Conservation (phyloP, 2,329 filamentous ascomycete genomes). For the Calonectria henricotiae region DNA sequence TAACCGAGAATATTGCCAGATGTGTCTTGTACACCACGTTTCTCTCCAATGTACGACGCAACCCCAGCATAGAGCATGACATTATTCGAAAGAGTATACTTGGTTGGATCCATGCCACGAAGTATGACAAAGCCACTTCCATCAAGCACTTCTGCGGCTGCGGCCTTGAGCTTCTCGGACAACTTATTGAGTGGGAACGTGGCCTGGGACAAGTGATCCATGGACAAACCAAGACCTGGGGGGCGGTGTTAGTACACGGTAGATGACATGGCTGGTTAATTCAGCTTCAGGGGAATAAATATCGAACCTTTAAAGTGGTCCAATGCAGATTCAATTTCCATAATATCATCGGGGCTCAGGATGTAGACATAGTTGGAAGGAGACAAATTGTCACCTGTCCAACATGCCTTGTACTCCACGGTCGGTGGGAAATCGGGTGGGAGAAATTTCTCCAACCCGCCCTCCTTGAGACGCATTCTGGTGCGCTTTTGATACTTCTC, state of each 20-base stretch:
- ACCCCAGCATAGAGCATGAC: slow-evolving; percentile 73
- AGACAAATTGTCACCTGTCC: slow-evolving; percentile 17
- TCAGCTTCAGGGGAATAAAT: neutral
- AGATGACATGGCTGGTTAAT: neutral
- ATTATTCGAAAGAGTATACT: slow-evolving; percentile 70
- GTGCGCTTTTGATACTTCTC: neutral
- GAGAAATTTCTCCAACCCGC: neutral
- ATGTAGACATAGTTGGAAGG: neutral
- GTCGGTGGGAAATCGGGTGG: neutral
- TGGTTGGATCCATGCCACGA: slow-evolving; percentile 68
- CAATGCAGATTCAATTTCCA: slow-evolving; percentile 11
- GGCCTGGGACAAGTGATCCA: neutral
- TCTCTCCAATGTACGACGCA: slow-evolving; percentile 69
- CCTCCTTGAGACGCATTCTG: neutral
- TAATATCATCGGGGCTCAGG: neutral
- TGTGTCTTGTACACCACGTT: slow-evolving; percentile 67
- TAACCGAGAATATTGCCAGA: slow-evolving; percentile 31
- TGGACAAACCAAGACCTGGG: neutral
- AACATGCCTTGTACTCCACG: neutral
- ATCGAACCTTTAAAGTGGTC: slow-evolving; percentile 1
- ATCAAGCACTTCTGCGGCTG: slow-evolving; percentile 63
- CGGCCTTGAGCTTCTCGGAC: neutral
- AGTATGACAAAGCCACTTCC: slow-evolving; percentile 74
- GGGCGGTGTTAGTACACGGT: neutral
- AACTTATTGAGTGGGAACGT: neutral